phyloP scores from a whole-genome alignment of 495 filamentous ascomycete genomes.

The Penicillium dipodomyicola region DNA sequence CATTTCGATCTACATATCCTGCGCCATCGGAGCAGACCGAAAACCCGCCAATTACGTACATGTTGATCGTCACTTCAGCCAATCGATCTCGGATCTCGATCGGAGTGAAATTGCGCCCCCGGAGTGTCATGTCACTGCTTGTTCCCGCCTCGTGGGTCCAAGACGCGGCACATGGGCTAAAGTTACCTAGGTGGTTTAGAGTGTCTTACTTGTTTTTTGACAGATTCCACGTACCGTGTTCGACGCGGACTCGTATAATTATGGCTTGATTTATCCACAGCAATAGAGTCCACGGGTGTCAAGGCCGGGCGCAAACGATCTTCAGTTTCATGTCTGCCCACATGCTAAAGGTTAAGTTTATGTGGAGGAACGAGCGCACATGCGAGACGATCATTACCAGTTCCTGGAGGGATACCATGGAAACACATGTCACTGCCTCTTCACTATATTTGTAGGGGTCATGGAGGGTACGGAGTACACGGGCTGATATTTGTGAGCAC shows the following conservation, averaged over 20 bases:
- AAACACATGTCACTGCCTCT: neutral
- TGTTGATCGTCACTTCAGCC: slow-evolving; percentile 7
- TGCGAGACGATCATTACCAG: slow-evolving; percentile 9
- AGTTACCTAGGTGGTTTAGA: too few species aligned
- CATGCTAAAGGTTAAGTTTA: slow-evolving; percentile 3
- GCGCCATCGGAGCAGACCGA: neutral
- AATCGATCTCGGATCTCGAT: slow-evolving; percentile 10
- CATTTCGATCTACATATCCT: neutral
- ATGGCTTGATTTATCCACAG: neutral
- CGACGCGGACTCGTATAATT: neutral
- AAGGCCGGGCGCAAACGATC: slow-evolving; percentile 1
- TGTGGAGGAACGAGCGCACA: neutral
- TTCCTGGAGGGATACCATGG: slow-evolving; percentile 1
- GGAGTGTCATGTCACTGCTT: slow-evolving; percentile 14
- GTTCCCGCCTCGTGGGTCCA: slow-evolving; percentile 22
- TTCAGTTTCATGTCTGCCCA: slow-evolving; percentile 4
- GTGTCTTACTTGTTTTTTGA: neutral
- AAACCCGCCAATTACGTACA: slow-evolving; percentile 7
- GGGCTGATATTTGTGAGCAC: slow-evolving; percentile 17
- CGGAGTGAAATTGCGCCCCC: slow-evolving; percentile 10
- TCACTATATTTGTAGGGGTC: too few species aligned
- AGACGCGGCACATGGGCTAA: slow-evolving; percentile 18
- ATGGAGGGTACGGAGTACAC: neutral
- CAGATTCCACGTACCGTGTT: neutral
- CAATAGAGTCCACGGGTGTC: neutral